Conservation (phyloP, 768 basidiomycete species). For the Podaxis sp. region DNA sequence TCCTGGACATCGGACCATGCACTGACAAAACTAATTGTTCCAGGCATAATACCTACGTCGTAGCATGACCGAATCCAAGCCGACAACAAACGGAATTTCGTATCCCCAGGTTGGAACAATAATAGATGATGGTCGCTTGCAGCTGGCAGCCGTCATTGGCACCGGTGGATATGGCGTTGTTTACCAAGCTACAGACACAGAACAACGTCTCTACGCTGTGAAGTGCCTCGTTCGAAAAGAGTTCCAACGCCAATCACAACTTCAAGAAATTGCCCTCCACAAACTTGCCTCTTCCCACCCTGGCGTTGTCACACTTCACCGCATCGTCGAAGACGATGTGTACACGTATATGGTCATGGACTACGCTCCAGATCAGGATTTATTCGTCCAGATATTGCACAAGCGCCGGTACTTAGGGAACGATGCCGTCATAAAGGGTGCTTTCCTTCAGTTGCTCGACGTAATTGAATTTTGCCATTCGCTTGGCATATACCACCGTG, state of each 20-base stretch:
- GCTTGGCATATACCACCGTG: conserved; percentile 91
- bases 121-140: conserved; percentile 79
- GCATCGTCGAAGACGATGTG: conserved; percentile 77
- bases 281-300: conserved; percentile 71
- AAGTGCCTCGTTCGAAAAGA: conserved; percentile 75
- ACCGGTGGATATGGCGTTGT: conserved; percentile 95
- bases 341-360: conserved; percentile 93
- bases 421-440: conserved; percentile 77
- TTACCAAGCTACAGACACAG: conserved; percentile 75
- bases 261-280: conserved; percentile 84
- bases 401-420: conserved; percentile 78
- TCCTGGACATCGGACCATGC: too few species aligned
- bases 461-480: conserved; percentile 92
- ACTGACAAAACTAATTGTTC: background rate
- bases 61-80: conserved; percentile 19
- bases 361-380: conserved; percentile 84
- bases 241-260: conserved; percentile 67
- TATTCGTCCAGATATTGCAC: conserved; percentile 87
- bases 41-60: background rate
- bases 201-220: conserved; percentile 72
- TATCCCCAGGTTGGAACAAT: conserved; percentile 65
- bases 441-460: conserved; percentile 92
- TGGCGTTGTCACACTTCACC: conserved; percentile 84
- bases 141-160: conserved; percentile 85
- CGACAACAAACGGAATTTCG: conserved; percentile 13